phyloP scores from a whole-genome alignment of 331 rosid species.

The Phaseolus coccineus region DNA sequence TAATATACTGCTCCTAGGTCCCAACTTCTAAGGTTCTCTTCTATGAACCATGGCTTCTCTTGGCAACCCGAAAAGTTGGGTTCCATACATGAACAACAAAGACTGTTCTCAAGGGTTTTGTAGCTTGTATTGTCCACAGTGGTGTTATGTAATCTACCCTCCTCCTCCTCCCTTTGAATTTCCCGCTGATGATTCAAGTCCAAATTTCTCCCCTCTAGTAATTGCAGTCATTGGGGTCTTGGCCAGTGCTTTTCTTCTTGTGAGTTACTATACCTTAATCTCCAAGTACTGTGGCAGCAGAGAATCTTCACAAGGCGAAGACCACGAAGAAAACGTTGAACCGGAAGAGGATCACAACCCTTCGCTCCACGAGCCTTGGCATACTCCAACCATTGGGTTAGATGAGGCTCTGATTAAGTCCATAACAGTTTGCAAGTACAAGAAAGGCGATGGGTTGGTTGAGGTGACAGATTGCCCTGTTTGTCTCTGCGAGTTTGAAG shows the following conservation, averaged over 20 bases:
- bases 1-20: background rate
- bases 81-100: conserved; percentile 69
- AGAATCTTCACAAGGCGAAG: conserved; percentile 44
- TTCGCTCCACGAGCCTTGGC: conserved; percentile 75
- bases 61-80: conserved; percentile 67
- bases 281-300: conserved; percentile 73
- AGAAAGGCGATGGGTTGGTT: conserved; percentile 63
- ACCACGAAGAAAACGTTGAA: conserved; percentile 43
- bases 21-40: conserved; percentile 16
- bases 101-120: conserved; percentile 85
- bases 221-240: conserved; percentile 77
- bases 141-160: conserved; percentile 68
- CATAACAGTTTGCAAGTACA: conserved; percentile 69
- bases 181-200: conserved; percentile 55
- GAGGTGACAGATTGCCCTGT: conserved; percentile 74
- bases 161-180: conserved; percentile 71
- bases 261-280: conserved; percentile 72
- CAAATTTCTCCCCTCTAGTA: conserved; percentile 77
- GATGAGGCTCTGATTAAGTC: conserved; percentile 77
- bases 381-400: conserved; percentile 58
- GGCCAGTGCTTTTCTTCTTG: conserved; percentile 81
- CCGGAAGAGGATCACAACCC: conserved; percentile 56
- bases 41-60: conserved; percentile 58
- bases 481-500: conserved; percentile 79
- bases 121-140: conserved; percentile 77